phyloP scores from a whole-genome alignment of 2,329 filamentous ascomycete species.

The Phialophora expanda region DNA sequence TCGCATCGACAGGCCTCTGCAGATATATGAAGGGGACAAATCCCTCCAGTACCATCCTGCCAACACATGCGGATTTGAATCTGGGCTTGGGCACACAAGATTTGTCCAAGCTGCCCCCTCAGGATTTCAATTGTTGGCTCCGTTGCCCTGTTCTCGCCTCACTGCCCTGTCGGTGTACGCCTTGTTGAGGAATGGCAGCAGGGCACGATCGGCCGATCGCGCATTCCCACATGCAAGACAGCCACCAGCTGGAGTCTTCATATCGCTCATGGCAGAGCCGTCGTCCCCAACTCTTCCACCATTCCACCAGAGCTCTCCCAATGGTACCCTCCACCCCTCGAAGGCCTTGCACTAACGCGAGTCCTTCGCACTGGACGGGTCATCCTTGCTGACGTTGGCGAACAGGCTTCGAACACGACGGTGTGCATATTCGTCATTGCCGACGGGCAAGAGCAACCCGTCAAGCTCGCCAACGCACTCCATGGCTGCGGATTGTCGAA shows the following conservation, averaged over 20 bases:
- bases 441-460: conserved; percentile 31
- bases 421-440: conserved; percentile 32
- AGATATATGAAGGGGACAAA: conserved; percentile 26
- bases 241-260: conserved; percentile 27
- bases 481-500: conserved; percentile 21
- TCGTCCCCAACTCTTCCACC: conserved; percentile 34
- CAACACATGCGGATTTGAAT: conserved; percentile 35
- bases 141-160: conserved; percentile 15
- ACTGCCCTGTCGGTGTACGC: conserved; percentile 4
- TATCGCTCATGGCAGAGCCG: conserved; percentile 35
- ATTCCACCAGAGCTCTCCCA: conserved; percentile 18
- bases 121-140: conserved; percentile 6
- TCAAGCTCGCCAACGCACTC: conserved; percentile 29
- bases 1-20: conserved; percentile 7
- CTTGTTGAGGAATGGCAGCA: conserved; percentile 27
- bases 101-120: conserved; percentile 14
- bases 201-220: conserved; percentile 23
- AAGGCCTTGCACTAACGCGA: neutral
- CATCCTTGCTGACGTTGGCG: conserved; percentile 1
- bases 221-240: conserved; percentile 22
- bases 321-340: conserved; percentile 26
- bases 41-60: conserved; percentile 29
- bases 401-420: conserved; percentile 6
- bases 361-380: neutral
- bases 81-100: conserved; percentile 33